These are phyloP conservation scores for Yamadazyma oceani DNA, from an alignment of 1,139 yeast genomes.

Conservation along the genomic window DNA sequence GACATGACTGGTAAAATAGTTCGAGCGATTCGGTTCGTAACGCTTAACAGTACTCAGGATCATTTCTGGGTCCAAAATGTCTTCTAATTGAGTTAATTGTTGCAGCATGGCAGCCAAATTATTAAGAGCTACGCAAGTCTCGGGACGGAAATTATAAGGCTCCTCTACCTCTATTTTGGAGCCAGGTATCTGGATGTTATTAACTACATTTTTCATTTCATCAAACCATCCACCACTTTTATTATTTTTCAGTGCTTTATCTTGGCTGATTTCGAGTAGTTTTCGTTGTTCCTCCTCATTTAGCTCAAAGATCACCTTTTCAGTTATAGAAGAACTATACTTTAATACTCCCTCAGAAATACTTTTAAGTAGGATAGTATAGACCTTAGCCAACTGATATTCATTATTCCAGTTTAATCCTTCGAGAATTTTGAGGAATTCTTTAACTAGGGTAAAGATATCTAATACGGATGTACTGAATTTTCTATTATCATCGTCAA, in stretches of 20 bases:
- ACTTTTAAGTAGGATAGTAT: conserved; percentile 58
- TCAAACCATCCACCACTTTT: conserved; percentile 40
- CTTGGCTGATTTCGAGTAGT: conserved; percentile 22
- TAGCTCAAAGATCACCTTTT: conserved; percentile 50
- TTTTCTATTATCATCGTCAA: conserved; percentile 36
- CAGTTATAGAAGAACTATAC: conserved; percentile 52
- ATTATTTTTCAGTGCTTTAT: conserved; percentile 22
- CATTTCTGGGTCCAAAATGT: conserved; percentile 58
- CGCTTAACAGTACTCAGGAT: conserved; percentile 48
- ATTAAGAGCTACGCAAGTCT: conserved; percentile 76
- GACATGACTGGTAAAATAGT: conserved; percentile 48
- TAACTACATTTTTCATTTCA: conserved; percentile 49
- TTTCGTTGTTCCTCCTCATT: conserved; percentile 36
- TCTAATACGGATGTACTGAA: conserved; percentile 63
- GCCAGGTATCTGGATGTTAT: conserved; percentile 35
- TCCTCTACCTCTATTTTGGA: conserved; percentile 42
- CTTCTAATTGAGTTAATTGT: conserved; percentile 61
- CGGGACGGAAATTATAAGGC: conserved; percentile 60
- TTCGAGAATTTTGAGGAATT: conserved; percentile 54
- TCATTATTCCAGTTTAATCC: conserved; percentile 63
- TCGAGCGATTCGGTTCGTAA: conserved; percentile 31
- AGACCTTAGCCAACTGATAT: conserved; percentile 57
- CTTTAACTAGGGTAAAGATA: conserved; percentile 62
- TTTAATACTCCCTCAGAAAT: conserved; percentile 60
- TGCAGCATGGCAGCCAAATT: conserved; percentile 63